Evolutionary conservation across 1,284 basidiomycete species (phyloP).

Genomic region (Tylopilus sp.): DNA sequence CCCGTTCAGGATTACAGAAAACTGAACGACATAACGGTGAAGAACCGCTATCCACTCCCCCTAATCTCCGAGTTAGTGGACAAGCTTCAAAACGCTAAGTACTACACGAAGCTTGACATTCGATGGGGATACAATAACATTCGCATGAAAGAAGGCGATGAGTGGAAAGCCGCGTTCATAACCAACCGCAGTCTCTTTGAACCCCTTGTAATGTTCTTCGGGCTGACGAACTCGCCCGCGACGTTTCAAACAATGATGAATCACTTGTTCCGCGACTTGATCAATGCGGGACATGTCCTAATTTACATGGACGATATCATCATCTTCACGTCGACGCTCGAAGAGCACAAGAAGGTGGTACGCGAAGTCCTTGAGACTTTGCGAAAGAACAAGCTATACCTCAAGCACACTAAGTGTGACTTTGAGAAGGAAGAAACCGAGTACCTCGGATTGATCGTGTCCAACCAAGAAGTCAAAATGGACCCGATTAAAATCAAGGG

Average conservation of each 20-base stretch:
- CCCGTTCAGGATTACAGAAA: neutral
- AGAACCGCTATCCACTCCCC: conserved; percentile 28
- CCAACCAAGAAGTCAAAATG: conserved; percentile 43
- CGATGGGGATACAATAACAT: conserved; percentile 14
- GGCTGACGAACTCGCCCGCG: conserved; percentile 43
- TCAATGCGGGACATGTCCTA: conserved; percentile 8
- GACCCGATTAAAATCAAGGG: conserved; percentile 50
- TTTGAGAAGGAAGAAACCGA: conserved; percentile 45
- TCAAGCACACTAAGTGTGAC: conserved; percentile 44
- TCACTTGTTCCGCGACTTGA: conserved; percentile 20
- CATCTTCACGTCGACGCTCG: conserved; percentile 23
- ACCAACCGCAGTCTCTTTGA: conserved; percentile 29
- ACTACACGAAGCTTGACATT: conserved; percentile 31
- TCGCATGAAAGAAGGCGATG: conserved; percentile 34
- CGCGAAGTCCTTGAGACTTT: too few relatives aligned
- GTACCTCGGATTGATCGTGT: conserved; percentile 53
- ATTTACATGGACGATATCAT: conserved; percentile 39
- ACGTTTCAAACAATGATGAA: conserved; percentile 39
- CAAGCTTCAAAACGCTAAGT: conserved; percentile 27
- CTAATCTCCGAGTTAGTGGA: conserved; percentile 43
- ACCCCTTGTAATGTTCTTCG: conserved; percentile 52
- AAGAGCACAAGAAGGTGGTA: conserved; percentile 4
- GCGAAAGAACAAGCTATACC: too few relatives aligned
- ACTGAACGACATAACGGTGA: neutral
- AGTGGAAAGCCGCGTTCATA: conserved; percentile 15